A percentile compares a stretch with the other conserved stretches of the same genome.
phyloP scores from a whole-genome alignment of 1,139 yeast genomes.

The Schizosaccharomyces versatilis region DNA sequence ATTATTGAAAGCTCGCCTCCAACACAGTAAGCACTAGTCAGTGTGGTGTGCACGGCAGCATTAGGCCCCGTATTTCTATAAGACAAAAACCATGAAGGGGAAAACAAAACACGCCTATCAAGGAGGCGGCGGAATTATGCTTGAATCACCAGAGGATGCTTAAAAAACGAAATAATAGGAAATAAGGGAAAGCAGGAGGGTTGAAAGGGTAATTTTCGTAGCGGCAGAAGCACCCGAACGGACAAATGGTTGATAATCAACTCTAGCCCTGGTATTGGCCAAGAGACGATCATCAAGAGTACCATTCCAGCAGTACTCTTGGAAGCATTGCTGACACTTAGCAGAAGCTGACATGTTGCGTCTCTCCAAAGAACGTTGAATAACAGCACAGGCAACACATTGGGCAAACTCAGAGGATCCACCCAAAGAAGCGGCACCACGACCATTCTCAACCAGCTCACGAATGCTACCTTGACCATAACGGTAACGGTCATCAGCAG shows the following conservation, averaged over 20 bases:
- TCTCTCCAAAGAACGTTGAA: conserved; percentile 65
- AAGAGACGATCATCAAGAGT: background rate
- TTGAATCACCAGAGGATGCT: no score
- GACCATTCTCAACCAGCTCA: conserved; percentile 42
- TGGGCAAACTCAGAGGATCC: conserved; percentile 60
- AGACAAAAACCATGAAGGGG: no score
- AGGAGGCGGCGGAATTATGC: no score
- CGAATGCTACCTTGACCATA: background rate
- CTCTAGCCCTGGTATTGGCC: background rate
- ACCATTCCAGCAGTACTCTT: conserved; percentile 67
- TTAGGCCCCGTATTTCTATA: no score
- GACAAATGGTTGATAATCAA: background rate
- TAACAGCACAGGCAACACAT: conserved; percentile 75
- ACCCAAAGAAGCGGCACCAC: conserved; percentile 49
- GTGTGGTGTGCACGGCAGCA: no score
- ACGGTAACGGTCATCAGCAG: conserved; percentile 23
- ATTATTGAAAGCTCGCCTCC: no score
- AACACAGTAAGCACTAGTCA: no score
- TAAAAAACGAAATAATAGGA: no score
- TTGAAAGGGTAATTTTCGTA: no score
- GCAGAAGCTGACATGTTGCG: conserved; percentile 37
- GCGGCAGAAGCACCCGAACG: background rate
- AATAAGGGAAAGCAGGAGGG: no score
- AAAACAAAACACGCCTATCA: no score
- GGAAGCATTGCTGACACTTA: conserved; percentile 54